Evolutionary conservation across 164 flowering plant species (phyloP), one percentile per base, ranked within the genome.

Genomic region (Aristolochia fimbriata): DNA sequence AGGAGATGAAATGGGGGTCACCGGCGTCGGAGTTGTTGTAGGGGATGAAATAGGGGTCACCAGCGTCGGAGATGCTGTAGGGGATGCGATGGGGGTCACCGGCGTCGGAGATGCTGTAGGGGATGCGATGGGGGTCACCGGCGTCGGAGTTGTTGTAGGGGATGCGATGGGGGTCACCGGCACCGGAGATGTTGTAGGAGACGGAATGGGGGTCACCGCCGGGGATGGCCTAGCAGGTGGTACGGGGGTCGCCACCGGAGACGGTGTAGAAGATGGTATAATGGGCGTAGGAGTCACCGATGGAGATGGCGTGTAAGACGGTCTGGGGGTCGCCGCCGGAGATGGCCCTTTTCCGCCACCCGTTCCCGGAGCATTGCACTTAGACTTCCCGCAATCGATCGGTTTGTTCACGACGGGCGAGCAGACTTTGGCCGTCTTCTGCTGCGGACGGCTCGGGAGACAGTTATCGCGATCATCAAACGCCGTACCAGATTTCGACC

Each of bases 401-500:
- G 83, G 77, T 7, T 41, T 47, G 37, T 50, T 74, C 64, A 80
- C 69, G 45, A 79, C 79, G 0, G 77, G 71, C 0, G 48, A 45
- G 47, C 94, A 87, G 22, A 15, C 24, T 61, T 55, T 64, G 2
- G 68, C 52, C 1, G 72, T 31, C 70, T 70, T 81, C 72, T 87
- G 91, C 16, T 68, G 63, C 1, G 80, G 80, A 60, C 78, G 64
- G 7, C 71, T 71, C 1, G 77, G 55, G 64, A 85, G 51, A 62
- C 91, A 87, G 47, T 87, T 87, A 55, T 47, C 45, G 0, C 6
- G n/a, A 33, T 84, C 84, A 60, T 77, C 76, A 4, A 83, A 59
- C 2, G 10, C 63, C 1, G 69, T 41, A 2, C 59, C 68, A 7
- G 59, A 45, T 41, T 59, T 70, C 23, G 62, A 22, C 17, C 53